Percentiles rank a stretch among this genome's conserved stretches.
These are phyloP conservation scores for Backusella circina DNA, from an alignment of 192 early-diverging fungal species.

Conservation along the genomic window DNA sequence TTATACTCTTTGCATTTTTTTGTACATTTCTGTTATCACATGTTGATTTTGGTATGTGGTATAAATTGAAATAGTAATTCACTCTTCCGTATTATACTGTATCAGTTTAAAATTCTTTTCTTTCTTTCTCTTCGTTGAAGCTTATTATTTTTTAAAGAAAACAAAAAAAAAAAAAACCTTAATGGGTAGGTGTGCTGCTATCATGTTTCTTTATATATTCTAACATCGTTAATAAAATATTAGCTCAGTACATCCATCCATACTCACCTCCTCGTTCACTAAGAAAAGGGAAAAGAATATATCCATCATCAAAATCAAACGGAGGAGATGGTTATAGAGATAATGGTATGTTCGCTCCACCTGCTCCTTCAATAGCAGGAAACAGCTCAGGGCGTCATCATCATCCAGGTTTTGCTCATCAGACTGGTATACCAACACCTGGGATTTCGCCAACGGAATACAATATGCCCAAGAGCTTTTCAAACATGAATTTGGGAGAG, in stretches of 20 bases:
- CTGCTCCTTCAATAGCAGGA: neutral
- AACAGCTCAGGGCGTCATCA: neutral
- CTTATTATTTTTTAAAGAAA: neutral
- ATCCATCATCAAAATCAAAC: neutral
- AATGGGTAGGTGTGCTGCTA: neutral
- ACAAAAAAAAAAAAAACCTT: neutral
- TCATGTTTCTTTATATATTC: neutral
- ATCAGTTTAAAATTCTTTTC: neutral
- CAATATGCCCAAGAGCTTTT: neutral
- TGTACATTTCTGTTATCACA: conserved; percentile 1
- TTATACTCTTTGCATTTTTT: neutral
- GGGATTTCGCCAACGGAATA: neutral
- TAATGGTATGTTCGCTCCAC: neutral
- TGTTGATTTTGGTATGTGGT: neutral
- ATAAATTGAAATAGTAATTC: neutral
- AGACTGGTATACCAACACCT: neutral
- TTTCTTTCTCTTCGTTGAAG: neutral
- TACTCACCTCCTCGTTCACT: neutral
- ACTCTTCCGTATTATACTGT: neutral
- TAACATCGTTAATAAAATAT: neutral
- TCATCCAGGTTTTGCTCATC: neutral
- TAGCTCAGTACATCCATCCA: neutral
- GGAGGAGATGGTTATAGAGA: neutral
- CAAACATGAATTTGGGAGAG: neutral
- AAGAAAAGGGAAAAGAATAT: neutral